Conservation (phyloP, 768 basidiomycete species). For the Termitomyces eurrhizus region DNA sequence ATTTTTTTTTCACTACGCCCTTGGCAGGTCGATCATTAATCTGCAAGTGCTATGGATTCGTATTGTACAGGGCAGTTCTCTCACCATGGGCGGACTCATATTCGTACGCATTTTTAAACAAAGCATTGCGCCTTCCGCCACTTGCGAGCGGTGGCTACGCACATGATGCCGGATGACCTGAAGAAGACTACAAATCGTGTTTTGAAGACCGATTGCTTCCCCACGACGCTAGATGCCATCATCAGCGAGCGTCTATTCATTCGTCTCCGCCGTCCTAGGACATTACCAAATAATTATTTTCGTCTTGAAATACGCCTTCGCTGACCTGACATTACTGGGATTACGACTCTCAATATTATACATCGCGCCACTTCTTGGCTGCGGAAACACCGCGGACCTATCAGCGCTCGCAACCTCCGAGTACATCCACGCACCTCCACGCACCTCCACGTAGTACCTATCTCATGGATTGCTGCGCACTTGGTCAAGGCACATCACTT, state of each 20-base stretch:
- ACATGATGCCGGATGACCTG: not conserved
- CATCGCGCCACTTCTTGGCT: not conserved
- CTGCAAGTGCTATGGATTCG: not conserved
- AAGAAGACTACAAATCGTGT: not conserved
- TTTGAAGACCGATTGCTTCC: not conserved
- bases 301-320: not conserved
- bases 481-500: slow-evolving; percentile 3
- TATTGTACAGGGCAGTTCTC: not conserved
- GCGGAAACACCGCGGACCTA: not conserved
- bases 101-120: not conserved
- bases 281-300: slow-evolving; percentile 1
- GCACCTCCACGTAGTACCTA: not conserved
- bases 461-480: not conserved
- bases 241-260: slow-evolving; percentile 5
- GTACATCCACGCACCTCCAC: not conserved
- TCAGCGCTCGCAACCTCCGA: not conserved
- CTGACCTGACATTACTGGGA: not conserved
- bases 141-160: too few species aligned
- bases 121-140: not conserved
- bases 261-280: not conserved
- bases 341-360: not conserved
- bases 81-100: not conserved
- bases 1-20: not conserved
- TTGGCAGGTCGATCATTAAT: not conserved
- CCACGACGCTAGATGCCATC: slow-evolving; percentile 1